Percentiles rank a stretch among this genome's conserved stretches.
phyloP scores from a whole-genome alignment of 805 yeast species.

The Blastobotrys attinorum region DNA sequence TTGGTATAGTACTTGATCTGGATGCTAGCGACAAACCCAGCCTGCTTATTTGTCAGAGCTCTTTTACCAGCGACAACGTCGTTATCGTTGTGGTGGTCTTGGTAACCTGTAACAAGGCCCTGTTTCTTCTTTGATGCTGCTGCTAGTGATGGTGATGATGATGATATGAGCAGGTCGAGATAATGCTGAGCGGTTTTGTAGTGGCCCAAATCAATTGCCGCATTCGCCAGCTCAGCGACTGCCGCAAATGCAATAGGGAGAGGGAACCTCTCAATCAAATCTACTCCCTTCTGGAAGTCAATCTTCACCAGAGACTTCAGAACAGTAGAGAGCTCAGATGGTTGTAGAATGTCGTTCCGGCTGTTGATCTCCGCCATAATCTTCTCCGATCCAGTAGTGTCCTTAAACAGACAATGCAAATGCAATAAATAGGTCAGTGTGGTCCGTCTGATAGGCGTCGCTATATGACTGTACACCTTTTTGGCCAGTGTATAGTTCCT shows the following conservation, averaged over 20 bases:
- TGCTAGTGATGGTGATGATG: too few species aligned
- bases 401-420: slow-evolving; percentile 15
- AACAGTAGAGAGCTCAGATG: slow-evolving; percentile 10
- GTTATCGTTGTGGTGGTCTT: background rate
- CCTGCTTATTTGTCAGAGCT: background rate
- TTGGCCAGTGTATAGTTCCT: slow-evolving; percentile 11
- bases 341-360: slow-evolving; percentile 1
- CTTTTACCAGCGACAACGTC: background rate
- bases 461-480: slow-evolving; percentile 9
- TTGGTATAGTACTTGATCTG: too few species aligned
- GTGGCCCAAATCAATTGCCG: slow-evolving; percentile 19
- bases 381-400: slow-evolving; percentile 15
- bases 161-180: background rate
- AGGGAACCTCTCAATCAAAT: slow-evolving; percentile 5
- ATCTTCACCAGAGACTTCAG: slow-evolving; percentile 7
- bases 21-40: too few species aligned
- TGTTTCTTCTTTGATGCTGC: too few species aligned
- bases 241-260: background rate
- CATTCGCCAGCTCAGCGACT: slow-evolving; percentile 20
- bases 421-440: slow-evolving; percentile 13
- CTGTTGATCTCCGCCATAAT: slow-evolving; percentile 15
- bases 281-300: slow-evolving; percentile 9
- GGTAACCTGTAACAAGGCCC: too few species aligned
- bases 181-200: slow-evolving; percentile 6
- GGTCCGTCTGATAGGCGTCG: slow-evolving; percentile 13